Percentiles rank a stretch among this genome's conserved stretches.
Evolutionary conservation across 805 yeast genomes (phyloP).

Genomic region (Torulaspora gathmanii): DNA sequence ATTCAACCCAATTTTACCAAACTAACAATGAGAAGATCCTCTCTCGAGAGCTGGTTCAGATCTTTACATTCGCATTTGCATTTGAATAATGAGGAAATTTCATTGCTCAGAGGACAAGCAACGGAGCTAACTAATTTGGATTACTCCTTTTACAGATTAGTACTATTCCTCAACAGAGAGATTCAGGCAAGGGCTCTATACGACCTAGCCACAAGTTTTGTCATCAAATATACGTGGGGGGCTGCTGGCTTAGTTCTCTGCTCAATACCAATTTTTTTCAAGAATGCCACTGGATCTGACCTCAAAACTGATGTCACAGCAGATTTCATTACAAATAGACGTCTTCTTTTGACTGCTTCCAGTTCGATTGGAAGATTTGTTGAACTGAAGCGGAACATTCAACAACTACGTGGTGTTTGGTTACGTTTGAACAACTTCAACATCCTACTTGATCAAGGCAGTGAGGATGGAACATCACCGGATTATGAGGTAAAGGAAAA

Average conservation of each 20-base stretch:
- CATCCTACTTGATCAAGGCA: conserved; percentile 48
- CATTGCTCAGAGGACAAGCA: conserved; percentile 73
- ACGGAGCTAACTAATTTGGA: conserved; percentile 76
- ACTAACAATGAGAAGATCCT: conserved; percentile 68
- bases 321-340: conserved; percentile 83
- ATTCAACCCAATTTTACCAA: conserved; percentile 89
- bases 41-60: conserved; percentile 79
- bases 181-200: conserved; percentile 72
- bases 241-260: conserved; percentile 88
- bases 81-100: conserved; percentile 78
- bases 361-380: conserved; percentile 84
- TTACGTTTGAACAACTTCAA: conserved; percentile 68
- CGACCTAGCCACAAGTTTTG: conserved; percentile 80
- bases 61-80: conserved; percentile 78
- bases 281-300: conserved; percentile 32
- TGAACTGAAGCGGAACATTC: conserved; percentile 76
- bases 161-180: conserved; percentile 69
- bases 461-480: conserved; percentile 28
- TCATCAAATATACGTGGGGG: conserved; percentile 92
- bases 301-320: conserved; percentile 50
- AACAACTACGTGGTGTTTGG: conserved; percentile 80
- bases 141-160: conserved; percentile 73
- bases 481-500: conserved; percentile 20
- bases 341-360: conserved; percentile 76
- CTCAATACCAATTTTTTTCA: conserved; percentile 78